These are phyloP conservation scores for Puccinia polysora DNA, from an alignment of 1,284 basidiomycete genomes.

Conservation along the genomic window DNA sequence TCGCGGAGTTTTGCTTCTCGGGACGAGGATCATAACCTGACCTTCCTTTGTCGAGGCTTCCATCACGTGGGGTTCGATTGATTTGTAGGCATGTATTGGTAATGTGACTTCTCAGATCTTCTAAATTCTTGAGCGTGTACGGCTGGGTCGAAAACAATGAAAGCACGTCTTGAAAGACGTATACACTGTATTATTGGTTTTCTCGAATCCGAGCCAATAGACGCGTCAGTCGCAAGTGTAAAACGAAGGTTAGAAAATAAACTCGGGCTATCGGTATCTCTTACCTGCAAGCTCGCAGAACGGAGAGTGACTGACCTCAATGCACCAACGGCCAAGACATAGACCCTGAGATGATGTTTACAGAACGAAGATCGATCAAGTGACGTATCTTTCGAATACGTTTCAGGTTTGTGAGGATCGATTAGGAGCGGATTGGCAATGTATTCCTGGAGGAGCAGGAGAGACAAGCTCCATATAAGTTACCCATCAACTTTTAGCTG, in stretches of 20 bases:
- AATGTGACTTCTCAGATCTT: conserved; percentile 72
- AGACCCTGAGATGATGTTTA: conserved; percentile 89
- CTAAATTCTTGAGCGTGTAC: conserved; percentile 57
- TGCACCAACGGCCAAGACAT: conserved; percentile 68
- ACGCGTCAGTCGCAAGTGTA: not conserved
- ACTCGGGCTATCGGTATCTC: no score
- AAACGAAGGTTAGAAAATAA: not conserved
- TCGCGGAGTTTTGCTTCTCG: no score
- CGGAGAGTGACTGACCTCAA: conserved; percentile 50
- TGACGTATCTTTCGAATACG: not conserved
- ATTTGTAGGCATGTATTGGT: conserved; percentile 93
- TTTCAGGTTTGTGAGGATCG: not conserved
- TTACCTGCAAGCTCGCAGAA: no score
- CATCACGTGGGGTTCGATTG: conserved; percentile 4
- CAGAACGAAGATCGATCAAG: conserved; percentile 43
- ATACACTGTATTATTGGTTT: not conserved
- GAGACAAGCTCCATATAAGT: not conserved
- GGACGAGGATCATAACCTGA: not conserved
- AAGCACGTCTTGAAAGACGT: conserved; percentile 71
- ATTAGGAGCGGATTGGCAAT: conserved; percentile 69
- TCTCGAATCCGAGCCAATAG: not conserved
- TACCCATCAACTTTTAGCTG: not conserved
- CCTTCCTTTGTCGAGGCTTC: not conserved
- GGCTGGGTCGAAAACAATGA: conserved; percentile 74
- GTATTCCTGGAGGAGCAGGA: conserved; percentile 65